A percentile compares a stretch with the other conserved stretches of the same genome.
Evolutionary conservation across 106 monocot species (phyloP).

Genomic region (Phalaenopsis aphrodite): DNA sequence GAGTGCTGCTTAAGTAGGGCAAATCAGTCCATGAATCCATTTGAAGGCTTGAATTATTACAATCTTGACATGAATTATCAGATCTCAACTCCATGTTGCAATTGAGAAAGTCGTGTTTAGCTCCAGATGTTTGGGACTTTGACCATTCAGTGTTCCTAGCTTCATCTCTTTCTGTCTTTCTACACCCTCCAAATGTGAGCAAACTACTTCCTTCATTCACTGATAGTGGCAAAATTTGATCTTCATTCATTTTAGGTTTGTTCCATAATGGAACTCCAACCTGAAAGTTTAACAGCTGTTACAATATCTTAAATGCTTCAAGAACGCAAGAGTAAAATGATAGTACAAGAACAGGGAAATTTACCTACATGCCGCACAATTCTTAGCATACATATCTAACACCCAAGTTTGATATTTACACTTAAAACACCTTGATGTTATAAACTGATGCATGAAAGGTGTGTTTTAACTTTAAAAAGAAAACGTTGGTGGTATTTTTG

Average conservation of each 20-base stretch:
- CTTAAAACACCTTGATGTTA: too few relatives aligned
- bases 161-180: conserved; percentile 25
- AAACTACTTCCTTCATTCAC: conserved; percentile 25
- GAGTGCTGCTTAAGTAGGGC: conserved; percentile 32
- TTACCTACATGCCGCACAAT: too few relatives aligned
- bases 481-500: too few relatives aligned
- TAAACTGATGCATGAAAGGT: too few relatives aligned
- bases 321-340: too few relatives aligned
- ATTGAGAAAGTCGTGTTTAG: conserved; percentile 23
- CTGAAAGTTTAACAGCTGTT: background rate
- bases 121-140: conserved; percentile 18
- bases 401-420: too few relatives aligned
- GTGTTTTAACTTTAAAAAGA: too few relatives aligned
- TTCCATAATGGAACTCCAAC: conserved; percentile 39
- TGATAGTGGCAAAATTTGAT: conserved; percentile 61
- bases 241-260: conserved; percentile 39
- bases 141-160: conserved; percentile 3
- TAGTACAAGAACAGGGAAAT: too few relatives aligned
- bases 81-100: conserved; percentile 22
- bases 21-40: conserved; percentile 72
- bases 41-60: conserved; percentile 31
- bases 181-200: conserved; percentile 16
- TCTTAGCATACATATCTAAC: too few relatives aligned
- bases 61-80: conserved; percentile 8
- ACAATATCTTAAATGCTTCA: too few relatives aligned